Percentiles rank a stretch among this genome's conserved stretches.
These are phyloP conservation scores for Nidularia sp. DNA, from an alignment of 768 basidiomycete genomes.

Conservation along the genomic window DNA sequence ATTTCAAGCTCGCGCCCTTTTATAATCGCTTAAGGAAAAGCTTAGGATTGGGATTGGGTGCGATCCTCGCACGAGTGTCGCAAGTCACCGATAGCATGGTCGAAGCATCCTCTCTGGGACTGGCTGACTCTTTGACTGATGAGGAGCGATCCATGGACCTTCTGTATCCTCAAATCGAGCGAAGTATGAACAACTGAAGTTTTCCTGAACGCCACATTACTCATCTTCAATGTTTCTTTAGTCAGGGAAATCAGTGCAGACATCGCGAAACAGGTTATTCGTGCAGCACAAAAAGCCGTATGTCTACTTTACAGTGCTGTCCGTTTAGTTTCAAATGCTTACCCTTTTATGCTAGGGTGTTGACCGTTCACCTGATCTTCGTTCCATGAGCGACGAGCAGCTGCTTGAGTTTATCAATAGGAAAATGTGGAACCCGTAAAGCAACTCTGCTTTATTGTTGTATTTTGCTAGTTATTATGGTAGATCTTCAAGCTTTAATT, in stretches of 20 bases:
- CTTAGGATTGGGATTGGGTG: conserved; percentile 71
- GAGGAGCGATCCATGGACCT: conserved; percentile 67
- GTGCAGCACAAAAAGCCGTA: conserved; percentile 74
- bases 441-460: conserved; percentile 1
- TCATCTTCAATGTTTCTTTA: too few relatives aligned
- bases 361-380: conserved; percentile 50
- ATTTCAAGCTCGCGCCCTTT: neutral
- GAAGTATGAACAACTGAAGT: conserved; percentile 58
- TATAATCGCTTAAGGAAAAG: conserved; percentile 9
- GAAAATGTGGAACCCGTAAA: conserved; percentile 73
- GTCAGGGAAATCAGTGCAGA: conserved; percentile 79
- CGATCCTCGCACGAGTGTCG: conserved; percentile 65
- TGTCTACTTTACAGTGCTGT: conserved; percentile 14
- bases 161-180: conserved; percentile 79
- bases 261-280: conserved; percentile 75
- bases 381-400: conserved; percentile 49
- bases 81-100: conserved; percentile 85
- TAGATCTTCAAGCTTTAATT: too few relatives aligned
- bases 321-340: conserved; percentile 1
- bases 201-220: too few relatives aligned
- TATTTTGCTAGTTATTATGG: too few relatives aligned
- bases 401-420: conserved; percentile 48
- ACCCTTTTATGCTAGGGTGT: conserved; percentile 37
- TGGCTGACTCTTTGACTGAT: conserved; percentile 66
- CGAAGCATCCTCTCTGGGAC: conserved; percentile 79